Evolutionary conservation across 306 rosid genomes (phyloP).

Genomic region (Canavalia ensiformis): DNA sequence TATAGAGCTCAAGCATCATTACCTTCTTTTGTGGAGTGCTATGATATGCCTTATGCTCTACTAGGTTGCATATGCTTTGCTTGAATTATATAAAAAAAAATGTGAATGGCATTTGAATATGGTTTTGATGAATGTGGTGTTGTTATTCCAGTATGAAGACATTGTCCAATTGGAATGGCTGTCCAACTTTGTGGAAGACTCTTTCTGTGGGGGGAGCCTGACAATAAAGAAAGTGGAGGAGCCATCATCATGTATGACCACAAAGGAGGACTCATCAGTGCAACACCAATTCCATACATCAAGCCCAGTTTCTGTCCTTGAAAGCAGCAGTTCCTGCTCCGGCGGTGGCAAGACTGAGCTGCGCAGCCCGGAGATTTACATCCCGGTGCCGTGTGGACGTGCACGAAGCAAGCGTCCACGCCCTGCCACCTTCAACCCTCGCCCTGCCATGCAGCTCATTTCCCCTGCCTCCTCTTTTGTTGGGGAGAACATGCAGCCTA

Average conservation of each 20-base stretch:
- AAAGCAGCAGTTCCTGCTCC: slow-evolving; percentile 89
- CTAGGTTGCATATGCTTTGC: neutral
- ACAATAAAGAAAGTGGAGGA: slow-evolving; percentile 75
- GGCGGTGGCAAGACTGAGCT: slow-evolving; percentile 64
- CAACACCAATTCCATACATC: slow-evolving; percentile 75
- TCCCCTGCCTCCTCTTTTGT: slow-evolving; percentile 86
- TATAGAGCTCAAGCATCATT: neutral
- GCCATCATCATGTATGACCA: slow-evolving; percentile 39
- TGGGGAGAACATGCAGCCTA: slow-evolving; percentile 64
- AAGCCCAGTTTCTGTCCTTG: slow-evolving; percentile 93
- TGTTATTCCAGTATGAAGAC: slow-evolving; percentile 76
- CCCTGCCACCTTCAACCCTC: slow-evolving; percentile 83
- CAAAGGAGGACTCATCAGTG: slow-evolving; percentile 58
- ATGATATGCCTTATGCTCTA: neutral
- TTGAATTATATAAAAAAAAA: slow-evolving; percentile 18
- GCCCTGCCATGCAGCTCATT: slow-evolving; percentile 72
- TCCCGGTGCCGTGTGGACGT: slow-evolving; percentile 71
- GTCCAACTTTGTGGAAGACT: slow-evolving; percentile 88
- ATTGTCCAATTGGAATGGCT: slow-evolving; percentile 95
- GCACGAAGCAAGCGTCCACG: slow-evolving; percentile 98
- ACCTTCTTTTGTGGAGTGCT: slow-evolving; percentile 5
- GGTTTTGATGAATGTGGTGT: slow-evolving; percentile 33
- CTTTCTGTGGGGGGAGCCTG: slow-evolving; percentile 79
- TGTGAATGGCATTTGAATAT: slow-evolving; percentile 21
- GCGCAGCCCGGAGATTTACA: slow-evolving; percentile 58